Base-by-base conservation (phyloP, 2,329 filamentous ascomycete species). In the Cladophialophora carrionii region DNA sequence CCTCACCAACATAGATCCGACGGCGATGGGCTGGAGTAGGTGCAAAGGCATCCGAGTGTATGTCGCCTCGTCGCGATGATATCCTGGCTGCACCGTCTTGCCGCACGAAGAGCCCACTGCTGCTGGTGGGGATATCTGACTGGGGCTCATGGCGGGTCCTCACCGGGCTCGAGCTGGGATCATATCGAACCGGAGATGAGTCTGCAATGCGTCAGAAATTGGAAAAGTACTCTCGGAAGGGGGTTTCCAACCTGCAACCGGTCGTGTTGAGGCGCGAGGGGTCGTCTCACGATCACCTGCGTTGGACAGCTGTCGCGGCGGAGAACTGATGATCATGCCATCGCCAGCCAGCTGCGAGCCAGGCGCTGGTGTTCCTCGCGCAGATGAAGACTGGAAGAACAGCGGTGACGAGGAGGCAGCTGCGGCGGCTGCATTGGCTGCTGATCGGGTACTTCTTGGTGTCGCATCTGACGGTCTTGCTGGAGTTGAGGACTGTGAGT, bases 121-220 rank as follows among this genome's bases (percentile, higher is more conserved):
- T 92, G 74, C 92, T 91, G 76, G 90, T 96, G 71, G 87, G 87
- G 67, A 91, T 82, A 74, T 94, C 88, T 59, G 90, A 89, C 70
- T 88, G 87, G 63, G 84, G 78, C 56, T 74, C 78, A 59, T 80
- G 78, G 68, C 81, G 74, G 57, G 74, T 82, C 74, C 86, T 87
- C n/a, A 87, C 88, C 29, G 92, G 91, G 74, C 91, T 96, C 43
- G 94, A 96, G 77, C 92, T 96, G 41, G 92, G 88, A 63, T 91
- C 91, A 76, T 97, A 98, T 76, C 88, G 87, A 71, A 98, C 91
- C 1, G 94, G 94, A 0, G 94, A 98, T 0, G 94, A 98, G 74
- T 93, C 94, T 96, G 71, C 1, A 57, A 20, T 8, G 60, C 22
- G 67, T 59, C 74, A 61, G 77, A 68, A 68, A 6, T 20, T 59